These are phyloP conservation scores for Cicer yamashitae DNA, from an alignment of 306 rosid genomes.

Conservation along the genomic window DNA sequence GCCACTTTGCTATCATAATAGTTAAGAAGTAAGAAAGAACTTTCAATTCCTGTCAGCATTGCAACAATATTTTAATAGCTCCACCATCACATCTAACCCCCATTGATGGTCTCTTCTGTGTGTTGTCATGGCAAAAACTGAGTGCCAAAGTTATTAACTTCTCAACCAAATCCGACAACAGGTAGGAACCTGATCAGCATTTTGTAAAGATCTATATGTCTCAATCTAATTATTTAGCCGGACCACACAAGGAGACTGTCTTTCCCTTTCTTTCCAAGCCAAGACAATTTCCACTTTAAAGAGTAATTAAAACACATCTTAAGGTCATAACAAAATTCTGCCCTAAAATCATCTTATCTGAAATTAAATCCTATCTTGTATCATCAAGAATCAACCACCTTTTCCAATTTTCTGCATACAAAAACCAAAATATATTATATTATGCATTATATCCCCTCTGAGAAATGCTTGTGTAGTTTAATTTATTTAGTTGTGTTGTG, in stretches of 20 bases:
- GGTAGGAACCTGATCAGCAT: constrained; percentile 43
- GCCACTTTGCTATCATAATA: constrained; percentile 34
- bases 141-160: constrained; percentile 46
- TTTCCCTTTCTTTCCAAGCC: background rate
- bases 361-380: constrained; percentile 4
- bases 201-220: constrained; percentile 15
- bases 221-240: background rate
- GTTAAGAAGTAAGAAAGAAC: constrained; percentile 34
- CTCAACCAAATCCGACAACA: constrained; percentile 11
- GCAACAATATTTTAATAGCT: constrained; percentile 54
- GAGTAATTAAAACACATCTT: constrained; percentile 31
- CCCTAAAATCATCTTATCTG: background rate
- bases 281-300: constrained; percentile 6
- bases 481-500: background rate
- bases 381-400: background rate
- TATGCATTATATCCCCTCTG: background rate
- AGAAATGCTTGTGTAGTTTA: background rate
- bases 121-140: constrained; percentile 56
- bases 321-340: background rate
- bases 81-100: constrained; percentile 52
- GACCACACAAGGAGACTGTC: background rate
- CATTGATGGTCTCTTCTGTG: constrained; percentile 54
- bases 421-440: background rate
- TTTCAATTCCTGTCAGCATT: constrained; percentile 50
- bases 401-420: constrained; percentile 13